Evolutionary conservation across 208 protist genomes (phyloP), one percentile per base, ranked within the genome.

Genomic region (Phytomonas serpens): DNA sequence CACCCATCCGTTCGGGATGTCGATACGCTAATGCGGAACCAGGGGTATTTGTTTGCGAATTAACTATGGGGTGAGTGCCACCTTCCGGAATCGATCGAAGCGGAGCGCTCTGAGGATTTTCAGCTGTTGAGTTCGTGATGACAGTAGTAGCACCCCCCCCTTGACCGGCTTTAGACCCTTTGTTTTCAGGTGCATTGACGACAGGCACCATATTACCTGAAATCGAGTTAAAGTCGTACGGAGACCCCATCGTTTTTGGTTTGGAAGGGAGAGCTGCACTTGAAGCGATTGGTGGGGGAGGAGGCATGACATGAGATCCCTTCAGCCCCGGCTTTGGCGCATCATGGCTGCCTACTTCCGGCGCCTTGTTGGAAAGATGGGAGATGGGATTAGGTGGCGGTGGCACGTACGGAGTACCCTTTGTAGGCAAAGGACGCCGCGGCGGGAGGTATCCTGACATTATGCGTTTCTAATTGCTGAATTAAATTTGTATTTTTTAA

Each of bases 141-240:
- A 6, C 2, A 36, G 34, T 36, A 36, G 34, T 7, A 36, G 6
- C 34, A 36, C 6, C 34, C 2, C 6, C 34, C 2, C 40, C 40
- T 47, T 47, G 6, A 19, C 40, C 40, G 3, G 40, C 4, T 19
- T 47, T 19, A 47, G 40, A 3, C 40, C 40, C 40, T 47, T 10
- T 19, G 40, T 10, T 16, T 10, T 3, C 16, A 11, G 7, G 7
- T 10, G 40, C 40, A 10, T 47, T 19, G 40, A 47, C 40, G 9
- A 11, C 9, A 2, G 40, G 40, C 40, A 11, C 40, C 40, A 19
- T 47, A 11, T 47, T 47, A 11, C 13, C 61, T 65, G 61, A 23
- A 65, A 65, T 19, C 19, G 61, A 19, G 61, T 65, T 65, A 36
- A 65, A 65, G 19, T 65, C 61, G 61, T 65, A 65, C 61, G 61